phyloP scores from a whole-genome alignment of 1,139 yeast species.

The Debaryomyces subglobosus region DNA sequence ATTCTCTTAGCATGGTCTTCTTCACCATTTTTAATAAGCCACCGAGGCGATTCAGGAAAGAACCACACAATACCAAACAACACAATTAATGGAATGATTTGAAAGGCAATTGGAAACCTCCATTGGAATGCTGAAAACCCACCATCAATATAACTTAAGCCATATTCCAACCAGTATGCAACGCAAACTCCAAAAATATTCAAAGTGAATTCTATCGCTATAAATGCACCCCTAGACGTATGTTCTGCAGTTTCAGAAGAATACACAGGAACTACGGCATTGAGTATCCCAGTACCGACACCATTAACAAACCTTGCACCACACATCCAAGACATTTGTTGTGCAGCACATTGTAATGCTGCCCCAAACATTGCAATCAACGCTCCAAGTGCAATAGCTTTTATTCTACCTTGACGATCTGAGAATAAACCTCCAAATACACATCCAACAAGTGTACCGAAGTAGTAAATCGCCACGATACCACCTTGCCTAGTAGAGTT shows the following conservation, averaged over 20 bases:
- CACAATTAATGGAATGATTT: conserved; percentile 28
- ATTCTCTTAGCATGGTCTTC: conserved; percentile 12
- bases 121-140: conserved; percentile 24
- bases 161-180: conserved; percentile 28
- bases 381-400: conserved; percentile 27
- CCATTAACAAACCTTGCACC: conserved; percentile 45
- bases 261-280: conserved; percentile 33
- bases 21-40: conserved; percentile 30
- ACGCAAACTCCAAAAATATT: conserved; percentile 29
- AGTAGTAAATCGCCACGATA: conserved; percentile 37
- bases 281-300: conserved; percentile 34
- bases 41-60: conserved; percentile 53
- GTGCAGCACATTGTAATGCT: conserved; percentile 28
- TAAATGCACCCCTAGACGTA: conserved; percentile 34
- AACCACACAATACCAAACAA: conserved; percentile 21
- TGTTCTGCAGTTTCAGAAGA: conserved; percentile 37
- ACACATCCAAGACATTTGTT: conserved; percentile 24
- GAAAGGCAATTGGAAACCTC: conserved; percentile 36
- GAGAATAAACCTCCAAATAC: conserved; percentile 30
- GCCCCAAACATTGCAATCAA: conserved; percentile 29
- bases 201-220: conserved; percentile 33
- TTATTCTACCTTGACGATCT: conserved; percentile 30
- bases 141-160: conserved; percentile 19
- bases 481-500: conserved; percentile 44
- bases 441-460: conserved; percentile 37